Percentiles rank a stretch among this genome's conserved stretches.
Conservation (phyloP, 352 stramenopile species). For the Globisporangium irregulare region DNA sequence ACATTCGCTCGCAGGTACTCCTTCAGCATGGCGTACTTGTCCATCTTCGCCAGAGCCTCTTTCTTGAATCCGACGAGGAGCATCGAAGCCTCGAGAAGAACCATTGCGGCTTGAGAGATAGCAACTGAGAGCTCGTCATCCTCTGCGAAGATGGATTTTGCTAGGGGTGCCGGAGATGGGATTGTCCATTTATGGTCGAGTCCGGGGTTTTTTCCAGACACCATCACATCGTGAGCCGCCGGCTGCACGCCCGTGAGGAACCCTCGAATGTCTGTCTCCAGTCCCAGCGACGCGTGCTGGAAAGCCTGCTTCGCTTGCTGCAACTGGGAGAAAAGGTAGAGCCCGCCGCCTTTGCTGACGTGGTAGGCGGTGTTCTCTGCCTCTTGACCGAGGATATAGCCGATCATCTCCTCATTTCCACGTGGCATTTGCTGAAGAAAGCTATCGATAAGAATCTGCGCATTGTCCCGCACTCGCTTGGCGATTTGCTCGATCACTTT, state of each 20-base stretch:
- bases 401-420: constrained; percentile 56
- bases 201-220: background rate
- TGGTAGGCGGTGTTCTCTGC: constrained; percentile 19
- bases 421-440: constrained; percentile 23
- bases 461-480: background rate
- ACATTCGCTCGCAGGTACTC: constrained; percentile 13
- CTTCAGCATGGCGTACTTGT: constrained; percentile 12
- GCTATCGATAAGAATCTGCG: constrained; percentile 4
- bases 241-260: constrained; percentile 44
- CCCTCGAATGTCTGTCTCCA: constrained; percentile 46
- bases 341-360: constrained; percentile 38
- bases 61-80: constrained; percentile 10
- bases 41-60: constrained; percentile 11
- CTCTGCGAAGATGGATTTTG: constrained; percentile 14
- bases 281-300: constrained; percentile 21
- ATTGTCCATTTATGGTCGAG: background rate
- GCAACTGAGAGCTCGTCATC: background rate
- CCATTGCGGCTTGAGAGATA: background rate
- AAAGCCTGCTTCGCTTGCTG: constrained; percentile 23
- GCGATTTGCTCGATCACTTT: constrained; percentile 3
- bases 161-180: background rate
- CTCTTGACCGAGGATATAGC: constrained; percentile 29
- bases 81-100: constrained; percentile 17
- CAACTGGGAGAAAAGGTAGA: constrained; percentile 36
- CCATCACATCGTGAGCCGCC: constrained; percentile 17